Base-by-base conservation (phyloP, 176 grass and related monocot genomes). In the Oropetium thomaeum region DNA sequence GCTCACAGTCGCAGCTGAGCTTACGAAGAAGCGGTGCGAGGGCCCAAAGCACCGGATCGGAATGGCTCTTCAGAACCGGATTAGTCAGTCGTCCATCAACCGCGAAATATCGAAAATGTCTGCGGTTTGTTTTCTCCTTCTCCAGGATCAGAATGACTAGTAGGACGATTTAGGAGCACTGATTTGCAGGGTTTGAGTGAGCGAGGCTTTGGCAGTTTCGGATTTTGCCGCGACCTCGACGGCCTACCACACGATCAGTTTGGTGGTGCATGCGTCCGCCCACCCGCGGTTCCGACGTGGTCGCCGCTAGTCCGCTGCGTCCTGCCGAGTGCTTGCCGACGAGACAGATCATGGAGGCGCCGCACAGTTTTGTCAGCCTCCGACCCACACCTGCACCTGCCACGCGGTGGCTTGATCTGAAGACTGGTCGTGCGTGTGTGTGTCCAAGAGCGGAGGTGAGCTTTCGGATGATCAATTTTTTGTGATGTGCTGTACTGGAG, bases 61-160 rank as follows among this genome's bases (percentile, higher is more conserved):
- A n/a, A n/a, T 53, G 77, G 83, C 70, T 27, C 69, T 68, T 80
- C 65, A 6, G 19, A 79, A 12, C 14, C 22, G 14, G 61, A 74
- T 79, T 6, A 1, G 29, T 61, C 14, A 1, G 29, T 61, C 58
- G 4, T 59, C 39, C 60, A 37, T 61, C 45, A 3, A 5, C 66
- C 7, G 19, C 13, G 20, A 40, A 64, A 38, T 41, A 73, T 27
- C 10, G 12, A 42, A 31, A 53, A 5, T 42, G 19, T 23, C 5
- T 10, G 49, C 17, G 7, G 69, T 65, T 58, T 3, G 33, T 26
- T 81, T 41, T 31, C 51, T 30, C 25, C 0, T 15, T 11, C 64
- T 26, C n/a, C 3, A 9, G 5, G 6, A 1, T 5, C 52, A 39
- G 28, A 10, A 37, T 70, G 35, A 47, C n/a, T n/a, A n/a, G n/a